Conservation (phyloP, 305 asterid genomes). For the Solanum hybrid region DNA sequence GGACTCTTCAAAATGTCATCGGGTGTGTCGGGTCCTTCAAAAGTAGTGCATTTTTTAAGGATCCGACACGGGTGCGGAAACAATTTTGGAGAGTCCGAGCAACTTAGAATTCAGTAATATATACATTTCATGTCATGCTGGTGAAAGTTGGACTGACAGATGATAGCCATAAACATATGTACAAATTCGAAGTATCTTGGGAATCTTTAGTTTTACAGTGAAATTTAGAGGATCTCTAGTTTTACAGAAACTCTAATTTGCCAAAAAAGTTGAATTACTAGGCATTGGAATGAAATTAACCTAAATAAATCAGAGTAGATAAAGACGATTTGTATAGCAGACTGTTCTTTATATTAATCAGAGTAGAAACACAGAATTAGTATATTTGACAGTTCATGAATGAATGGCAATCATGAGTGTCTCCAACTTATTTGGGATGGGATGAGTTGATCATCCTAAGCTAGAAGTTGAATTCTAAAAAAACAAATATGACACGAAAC, state of each 20-base stretch:
- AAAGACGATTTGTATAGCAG: not conserved
- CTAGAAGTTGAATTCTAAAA: not conserved
- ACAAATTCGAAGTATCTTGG: not conserved
- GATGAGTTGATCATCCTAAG: not conserved
- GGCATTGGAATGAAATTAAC: not conserved
- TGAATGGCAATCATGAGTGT: not conserved
- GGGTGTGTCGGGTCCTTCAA: not conserved
- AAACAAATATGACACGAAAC: not conserved
- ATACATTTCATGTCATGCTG: not conserved
- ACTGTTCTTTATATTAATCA: not conserved
- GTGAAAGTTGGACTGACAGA: not conserved
- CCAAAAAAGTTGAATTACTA: not conserved
- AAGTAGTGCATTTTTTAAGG: not conserved
- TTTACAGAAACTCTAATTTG: not conserved
- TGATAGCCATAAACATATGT: not conserved
- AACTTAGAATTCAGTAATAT: not conserved
- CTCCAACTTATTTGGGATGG: not conserved
- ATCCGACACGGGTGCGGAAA: not conserved
- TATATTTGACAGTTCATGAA: not conserved
- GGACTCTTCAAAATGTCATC: not conserved
- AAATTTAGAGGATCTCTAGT: not conserved
- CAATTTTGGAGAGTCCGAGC: not conserved
- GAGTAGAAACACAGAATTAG: not conserved
- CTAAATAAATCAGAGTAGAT: not conserved
- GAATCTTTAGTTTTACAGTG: not conserved